Evolutionary conservation across 2,329 filamentous ascomycete species (phyloP), one percentile per base, ranked within the genome.

Genomic region (Malbranchea cinnamomea): DNA sequence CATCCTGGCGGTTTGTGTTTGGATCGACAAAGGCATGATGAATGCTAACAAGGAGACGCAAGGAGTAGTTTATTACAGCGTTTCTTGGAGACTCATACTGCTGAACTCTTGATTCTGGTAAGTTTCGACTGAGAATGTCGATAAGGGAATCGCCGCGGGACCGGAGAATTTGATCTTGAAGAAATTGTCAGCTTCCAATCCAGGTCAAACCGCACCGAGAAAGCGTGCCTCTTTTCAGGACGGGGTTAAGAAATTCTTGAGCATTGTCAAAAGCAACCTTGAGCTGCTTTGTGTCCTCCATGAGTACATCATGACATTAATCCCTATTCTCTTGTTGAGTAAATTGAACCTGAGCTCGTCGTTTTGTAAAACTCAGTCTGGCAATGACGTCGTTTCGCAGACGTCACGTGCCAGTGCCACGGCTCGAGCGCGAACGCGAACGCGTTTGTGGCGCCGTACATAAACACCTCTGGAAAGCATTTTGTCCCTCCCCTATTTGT

Each of bases 201-300:
- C 19, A 28, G 26, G 12, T 33, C 32, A 27, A 37, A 34, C 14
- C 29, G 33, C 28, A 21, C 40, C 33, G 41, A 27, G 39, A 37
- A 34, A 37, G 39, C 54, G 39, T 57, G 50, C 56, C 56, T 58
- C 50, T 45, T 39, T 53, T 46, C 34, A 59, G 44, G 23, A 57
- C 52, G 17, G 56, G 53, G 31, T 39, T 44, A 24, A 59, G 38
- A 36, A 58, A 59, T 13, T 41, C 39, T 31, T 43, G 42, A 18
- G 53, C 50, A 17, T 45, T 42, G 25, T 46, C 41, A 32, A 59
- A 57, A 6, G 48, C 51, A 33, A 43, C 40, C 30, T 36, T 44
- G 17, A 51, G 24, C 23, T 37, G 32, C 14, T 22, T 34, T 2
- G 37, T 26, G 14, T 47, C 39, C 17, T 39, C 43, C 55, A 58